A percentile compares a stretch with the other conserved stretches of the same genome.
Conservation (phyloP, 108 stramenopile species). For the Skeletonema grethae region DNA sequence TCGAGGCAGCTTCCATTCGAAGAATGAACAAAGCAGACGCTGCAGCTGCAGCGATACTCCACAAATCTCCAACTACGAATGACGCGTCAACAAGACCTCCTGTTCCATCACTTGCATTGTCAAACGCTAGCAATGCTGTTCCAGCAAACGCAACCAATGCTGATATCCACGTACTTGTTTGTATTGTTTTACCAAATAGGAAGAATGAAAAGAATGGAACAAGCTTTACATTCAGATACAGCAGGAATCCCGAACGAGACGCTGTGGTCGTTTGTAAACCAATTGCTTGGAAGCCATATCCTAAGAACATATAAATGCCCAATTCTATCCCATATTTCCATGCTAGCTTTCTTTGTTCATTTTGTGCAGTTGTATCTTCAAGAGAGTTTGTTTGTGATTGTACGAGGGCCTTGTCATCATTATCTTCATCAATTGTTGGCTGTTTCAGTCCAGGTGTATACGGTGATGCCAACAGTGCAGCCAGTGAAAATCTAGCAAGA, state of each 20-base stretch:
- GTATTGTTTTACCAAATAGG: constrained; percentile 63
- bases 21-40: constrained; percentile 90
- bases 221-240: constrained; percentile 90
- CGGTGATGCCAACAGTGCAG: constrained; percentile 62
- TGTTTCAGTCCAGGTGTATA: constrained; percentile 51
- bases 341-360: constrained; percentile 16
- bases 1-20: constrained; percentile 71
- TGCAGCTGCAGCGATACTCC: constrained; percentile 83
- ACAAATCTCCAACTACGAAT: constrained; percentile 72
- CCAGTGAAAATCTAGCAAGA: constrained; percentile 72
- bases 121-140: constrained; percentile 75
- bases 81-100: constrained; percentile 3
- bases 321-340: constrained; percentile 81
- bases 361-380: constrained; percentile 1
- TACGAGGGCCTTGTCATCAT: neutral
- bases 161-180: constrained; percentile 64
- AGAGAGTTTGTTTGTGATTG: neutral
- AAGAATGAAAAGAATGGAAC: constrained; percentile 81
- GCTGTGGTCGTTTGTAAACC: constrained; percentile 84
- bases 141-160: constrained; percentile 78
- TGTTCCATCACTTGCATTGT: constrained; percentile 34
- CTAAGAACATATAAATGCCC: constrained; percentile 88
- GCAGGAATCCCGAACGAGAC: constrained; percentile 79
- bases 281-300: constrained; percentile 87
- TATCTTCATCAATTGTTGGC: neutral